Evolutionary conservation across 2,329 filamentous ascomycete genomes (phyloP).

Genomic region (Stachybotrys elegans): DNA sequence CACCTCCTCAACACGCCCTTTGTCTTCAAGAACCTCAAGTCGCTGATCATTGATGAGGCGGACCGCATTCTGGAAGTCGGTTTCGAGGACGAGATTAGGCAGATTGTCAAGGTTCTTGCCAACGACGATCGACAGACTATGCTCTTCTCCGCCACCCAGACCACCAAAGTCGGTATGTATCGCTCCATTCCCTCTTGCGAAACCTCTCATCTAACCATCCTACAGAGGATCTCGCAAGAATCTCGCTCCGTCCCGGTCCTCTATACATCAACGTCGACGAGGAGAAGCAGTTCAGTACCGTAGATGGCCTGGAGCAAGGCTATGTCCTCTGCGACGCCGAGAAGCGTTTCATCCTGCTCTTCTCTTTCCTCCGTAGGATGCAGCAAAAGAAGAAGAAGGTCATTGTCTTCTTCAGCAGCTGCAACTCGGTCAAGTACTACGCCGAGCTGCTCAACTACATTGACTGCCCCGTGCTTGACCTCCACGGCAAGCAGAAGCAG

Average conservation of each 20-base stretch:
- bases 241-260: constrained; percentile 85
- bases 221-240: constrained; percentile 81
- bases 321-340: constrained; percentile 93
- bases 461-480: constrained; percentile 79
- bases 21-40: constrained; percentile 86
- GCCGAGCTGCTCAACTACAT: constrained; percentile 96
- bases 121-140: constrained; percentile 86
- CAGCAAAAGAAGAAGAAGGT: constrained; percentile 88
- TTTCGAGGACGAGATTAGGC: constrained; percentile 97
- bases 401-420: constrained; percentile 92
- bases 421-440: constrained; percentile 93
- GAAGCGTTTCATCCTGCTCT: constrained; percentile 88
- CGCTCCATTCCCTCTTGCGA: background rate
- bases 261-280: constrained; percentile 97
- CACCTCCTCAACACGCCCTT: constrained; percentile 93
- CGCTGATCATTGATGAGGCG: constrained; percentile 91
- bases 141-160: constrained; percentile 98
- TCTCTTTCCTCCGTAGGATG: constrained; percentile 82
- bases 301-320: constrained; percentile 90
- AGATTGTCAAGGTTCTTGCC: constrained; percentile 91
- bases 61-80: constrained; percentile 95
- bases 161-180: constrained; percentile 70
- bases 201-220: constrained; percentile 2
- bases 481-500: constrained; percentile 96
- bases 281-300: constrained; percentile 82